Base-by-base conservation (phyloP, 2,329 filamentous ascomycete genomes). In the Talaromyces marneffei region DNA sequence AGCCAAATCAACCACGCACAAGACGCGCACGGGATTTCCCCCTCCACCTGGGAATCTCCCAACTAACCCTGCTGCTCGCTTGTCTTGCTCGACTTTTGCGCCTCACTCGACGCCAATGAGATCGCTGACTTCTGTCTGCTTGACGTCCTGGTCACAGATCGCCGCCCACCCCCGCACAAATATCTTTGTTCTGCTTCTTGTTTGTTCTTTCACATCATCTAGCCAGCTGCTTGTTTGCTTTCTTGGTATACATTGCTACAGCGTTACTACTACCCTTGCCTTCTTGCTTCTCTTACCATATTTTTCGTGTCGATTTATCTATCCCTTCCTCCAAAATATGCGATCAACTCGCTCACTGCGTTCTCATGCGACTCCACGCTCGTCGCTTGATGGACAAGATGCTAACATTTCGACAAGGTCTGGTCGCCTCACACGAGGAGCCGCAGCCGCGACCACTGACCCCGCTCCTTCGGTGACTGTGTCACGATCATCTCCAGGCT, bases 261-360 rank as follows among this genome's bases (percentile, higher is more conserved):
- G 8, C 27, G 8, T 50, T 20, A 33, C 27, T 7, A 23, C 5
- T 23, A 18, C 16, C 35, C 14, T 40, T 37, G 29, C 44, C 39
- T 9, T 14, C 7, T 48, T 27, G 44, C 46, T 54, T 35, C 27
- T 54, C 57, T 23, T 52, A 33, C 57, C 44, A 23, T 14, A 20
- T 29, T 37, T 18, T 56, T 44, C 35, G 23, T 40, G 57, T 20
- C 44, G 44, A 27, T 29, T 53, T 50, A 39, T 35, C 55, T 60
- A 48, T 59, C 29, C 46, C 37, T 46, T 16, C 40, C 33, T 50
- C 25, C n/a, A 12, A 33, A 31, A 31, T 52, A 77, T 78, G 76
- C 66, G 71, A 58, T 66, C 72, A 54, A 72, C 73, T 65, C 76
- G 76, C 61, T 74, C 75, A 58, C 70, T 73, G 61, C 76, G 76